These are phyloP conservation scores for Thielaviopsis euricoi DNA, from an alignment of 2,329 filamentous ascomycete species.

Conservation along the genomic window DNA sequence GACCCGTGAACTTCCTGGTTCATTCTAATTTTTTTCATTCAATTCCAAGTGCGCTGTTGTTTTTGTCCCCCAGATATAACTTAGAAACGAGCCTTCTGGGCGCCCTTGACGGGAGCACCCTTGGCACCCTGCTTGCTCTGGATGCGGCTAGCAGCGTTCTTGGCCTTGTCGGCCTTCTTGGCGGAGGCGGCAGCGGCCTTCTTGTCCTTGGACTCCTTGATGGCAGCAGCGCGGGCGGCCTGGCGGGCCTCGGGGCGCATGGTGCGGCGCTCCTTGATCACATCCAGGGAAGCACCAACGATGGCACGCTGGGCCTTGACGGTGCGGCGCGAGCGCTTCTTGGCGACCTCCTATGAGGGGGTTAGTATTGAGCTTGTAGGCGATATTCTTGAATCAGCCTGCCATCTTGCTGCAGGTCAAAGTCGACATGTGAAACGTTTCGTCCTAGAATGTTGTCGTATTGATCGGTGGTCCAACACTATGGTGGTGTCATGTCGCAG, in stretches of 20 bases:
- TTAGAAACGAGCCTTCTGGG: slow-evolving; percentile 68
- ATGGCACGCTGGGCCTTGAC: slow-evolving; percentile 99
- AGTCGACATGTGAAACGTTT: background rate
- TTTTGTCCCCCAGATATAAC: slow-evolving; percentile 11
- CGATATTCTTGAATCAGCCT: background rate
- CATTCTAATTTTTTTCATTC: slow-evolving; percentile 13
- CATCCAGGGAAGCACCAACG: slow-evolving; percentile 96
- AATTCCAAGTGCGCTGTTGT: slow-evolving; percentile 11
- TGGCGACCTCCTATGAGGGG: slow-evolving; percentile 77
- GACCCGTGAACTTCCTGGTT: slow-evolving; percentile 7
- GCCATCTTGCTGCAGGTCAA: background rate
- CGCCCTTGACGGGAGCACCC: slow-evolving; percentile 73
- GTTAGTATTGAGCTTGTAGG: slow-evolving; percentile 21
- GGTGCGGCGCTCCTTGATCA: slow-evolving; percentile 97
- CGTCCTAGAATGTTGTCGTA: too few relatives aligned
- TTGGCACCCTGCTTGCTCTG: slow-evolving; percentile 95
- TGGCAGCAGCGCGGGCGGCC: slow-evolving; percentile 75
- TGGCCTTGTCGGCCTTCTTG: slow-evolving; percentile 99
- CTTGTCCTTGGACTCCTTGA: slow-evolving; percentile 99
- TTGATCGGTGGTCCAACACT: too few relatives aligned
- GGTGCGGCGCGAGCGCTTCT: slow-evolving; percentile 96
- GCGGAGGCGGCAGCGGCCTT: slow-evolving; percentile 69
- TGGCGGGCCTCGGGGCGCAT: slow-evolving; percentile 90
- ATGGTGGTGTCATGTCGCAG: too few relatives aligned
- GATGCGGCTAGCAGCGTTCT: slow-evolving; percentile 71